phyloP scores from a whole-genome alignment of 129 eudicot genomes.

The Pseudognaphalium luteoalbum region DNA sequence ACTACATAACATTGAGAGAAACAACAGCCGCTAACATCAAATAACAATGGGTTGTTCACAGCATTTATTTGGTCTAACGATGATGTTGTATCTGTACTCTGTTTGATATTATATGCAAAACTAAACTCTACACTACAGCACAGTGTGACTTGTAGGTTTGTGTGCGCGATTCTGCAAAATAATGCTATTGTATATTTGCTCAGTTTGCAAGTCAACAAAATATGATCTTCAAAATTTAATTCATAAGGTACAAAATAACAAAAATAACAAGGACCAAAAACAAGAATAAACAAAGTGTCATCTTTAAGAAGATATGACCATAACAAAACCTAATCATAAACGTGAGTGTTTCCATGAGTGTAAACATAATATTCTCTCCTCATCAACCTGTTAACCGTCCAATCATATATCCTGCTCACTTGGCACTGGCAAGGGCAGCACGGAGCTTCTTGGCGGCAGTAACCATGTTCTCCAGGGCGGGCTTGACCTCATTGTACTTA shows the following conservation, averaged over 20 bases:
- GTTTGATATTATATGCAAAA: not conserved
- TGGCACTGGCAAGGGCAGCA: constrained; percentile 56
- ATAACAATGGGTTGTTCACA: not conserved
- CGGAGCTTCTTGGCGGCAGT: constrained; percentile 87
- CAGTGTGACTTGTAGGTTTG: too few relatives aligned
- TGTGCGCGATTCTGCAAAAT: too few relatives aligned
- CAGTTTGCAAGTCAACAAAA: too few relatives aligned
- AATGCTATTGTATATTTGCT: too few relatives aligned
- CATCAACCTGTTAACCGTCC: not conserved
- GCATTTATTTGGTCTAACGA: not conserved
- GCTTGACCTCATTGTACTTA: constrained; percentile 86
- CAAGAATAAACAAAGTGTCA: constrained; percentile 6
- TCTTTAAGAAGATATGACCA: constrained; percentile 12
- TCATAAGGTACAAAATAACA: not conserved
- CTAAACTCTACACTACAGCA: not conserved
- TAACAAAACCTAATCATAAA: constrained; percentile 1
- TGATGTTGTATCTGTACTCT: not conserved
- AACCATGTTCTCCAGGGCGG: constrained; percentile 79
- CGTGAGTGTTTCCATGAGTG: not conserved
- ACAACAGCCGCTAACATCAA: not conserved
- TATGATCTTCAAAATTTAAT: too few relatives aligned
- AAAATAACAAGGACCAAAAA: not conserved
- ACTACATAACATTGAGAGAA: not conserved
- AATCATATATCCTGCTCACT: constrained; percentile 31
- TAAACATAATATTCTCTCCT: not conserved